A percentile compares a stretch with the other conserved stretches of the same genome.
phyloP scores from a whole-genome alignment of 495 filamentous ascomycete species.

The Cudoniella acicularis region DNA sequence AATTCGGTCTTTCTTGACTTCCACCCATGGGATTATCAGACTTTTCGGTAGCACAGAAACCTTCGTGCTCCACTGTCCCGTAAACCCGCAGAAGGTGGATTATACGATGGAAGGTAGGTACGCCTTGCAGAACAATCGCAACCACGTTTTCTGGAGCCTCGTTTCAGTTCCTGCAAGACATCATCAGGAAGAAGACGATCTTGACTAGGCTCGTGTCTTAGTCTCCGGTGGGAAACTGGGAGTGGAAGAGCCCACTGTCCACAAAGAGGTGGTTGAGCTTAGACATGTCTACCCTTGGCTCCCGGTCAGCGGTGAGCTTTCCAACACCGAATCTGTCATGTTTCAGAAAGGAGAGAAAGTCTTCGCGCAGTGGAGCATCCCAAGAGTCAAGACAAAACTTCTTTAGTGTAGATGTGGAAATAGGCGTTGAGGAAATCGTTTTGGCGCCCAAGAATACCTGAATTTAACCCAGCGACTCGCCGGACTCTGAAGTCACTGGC shows the following conservation, averaged over 20 bases:
- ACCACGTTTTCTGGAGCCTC: not conserved
- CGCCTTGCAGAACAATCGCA: not conserved
- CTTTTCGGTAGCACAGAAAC: too few species aligned
- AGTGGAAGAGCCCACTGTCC: not conserved
- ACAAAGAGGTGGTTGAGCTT: not conserved
- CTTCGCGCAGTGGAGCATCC: not conserved
- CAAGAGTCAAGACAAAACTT: not conserved
- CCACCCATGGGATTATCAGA: not conserved
- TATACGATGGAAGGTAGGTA: not conserved
- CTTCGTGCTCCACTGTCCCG: not conserved
- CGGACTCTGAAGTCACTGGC: not conserved
- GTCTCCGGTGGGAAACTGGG: not conserved
- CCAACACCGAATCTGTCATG: not conserved
- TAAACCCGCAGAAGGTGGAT: not conserved
- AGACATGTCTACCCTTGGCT: not conserved
- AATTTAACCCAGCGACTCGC: slow-evolving; percentile 8
- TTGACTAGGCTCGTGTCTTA: not conserved
- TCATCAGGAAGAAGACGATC: not conserved
- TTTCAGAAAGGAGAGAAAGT: not conserved
- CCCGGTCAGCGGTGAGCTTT: not conserved
- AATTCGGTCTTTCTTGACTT: not conserved
- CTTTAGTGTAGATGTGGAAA: not conserved
- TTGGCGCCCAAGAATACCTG: not conserved
- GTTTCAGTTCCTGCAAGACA: not conserved
- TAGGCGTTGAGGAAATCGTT: not conserved